These are phyloP conservation scores for Pseudisothecium myosuroides DNA, from an alignment of 225 moss, liverwort and hornwort species.

Conservation along the genomic window DNA sequence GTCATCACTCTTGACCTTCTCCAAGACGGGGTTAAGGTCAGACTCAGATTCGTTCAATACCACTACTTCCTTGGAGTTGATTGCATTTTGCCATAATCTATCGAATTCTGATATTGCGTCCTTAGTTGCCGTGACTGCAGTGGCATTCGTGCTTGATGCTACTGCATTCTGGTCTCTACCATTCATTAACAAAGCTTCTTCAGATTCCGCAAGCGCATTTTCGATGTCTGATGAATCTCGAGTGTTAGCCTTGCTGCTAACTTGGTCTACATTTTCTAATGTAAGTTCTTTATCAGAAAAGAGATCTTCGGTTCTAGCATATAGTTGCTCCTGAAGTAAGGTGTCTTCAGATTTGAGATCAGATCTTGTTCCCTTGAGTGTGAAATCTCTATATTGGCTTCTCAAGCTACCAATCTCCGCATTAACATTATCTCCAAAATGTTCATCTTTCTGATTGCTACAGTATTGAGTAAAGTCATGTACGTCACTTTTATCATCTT, in stretches of 20 bases:
- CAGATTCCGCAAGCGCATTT: background rate
- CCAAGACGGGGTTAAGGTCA: background rate
- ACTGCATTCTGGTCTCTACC: background rate
- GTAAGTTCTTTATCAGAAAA: background rate
- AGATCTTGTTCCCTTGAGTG: background rate
- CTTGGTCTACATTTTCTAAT: background rate
- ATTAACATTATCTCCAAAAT: background rate
- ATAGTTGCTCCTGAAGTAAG: background rate
- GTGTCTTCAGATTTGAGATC: background rate
- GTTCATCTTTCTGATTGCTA: background rate
- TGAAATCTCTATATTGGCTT: background rate
- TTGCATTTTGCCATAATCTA: slow-evolving; percentile 28
- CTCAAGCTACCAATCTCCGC: background rate
- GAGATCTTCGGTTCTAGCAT: background rate
- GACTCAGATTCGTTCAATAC: slow-evolving; percentile 7
- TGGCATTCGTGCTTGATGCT: background rate
- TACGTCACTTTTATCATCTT: background rate
- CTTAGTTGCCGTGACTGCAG: background rate
- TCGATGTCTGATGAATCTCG: background rate
- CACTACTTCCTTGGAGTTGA: slow-evolving; percentile 10
- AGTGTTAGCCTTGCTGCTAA: background rate
- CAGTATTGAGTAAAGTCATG: background rate
- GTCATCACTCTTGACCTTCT: background rate
- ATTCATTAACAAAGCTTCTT: background rate
- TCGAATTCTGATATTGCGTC: slow-evolving; percentile 14